Evolutionary conservation across 2,329 filamentous ascomycete species (phyloP), one percentile per base, ranked within the genome.

Genomic region (Botryotinia calthae): DNA sequence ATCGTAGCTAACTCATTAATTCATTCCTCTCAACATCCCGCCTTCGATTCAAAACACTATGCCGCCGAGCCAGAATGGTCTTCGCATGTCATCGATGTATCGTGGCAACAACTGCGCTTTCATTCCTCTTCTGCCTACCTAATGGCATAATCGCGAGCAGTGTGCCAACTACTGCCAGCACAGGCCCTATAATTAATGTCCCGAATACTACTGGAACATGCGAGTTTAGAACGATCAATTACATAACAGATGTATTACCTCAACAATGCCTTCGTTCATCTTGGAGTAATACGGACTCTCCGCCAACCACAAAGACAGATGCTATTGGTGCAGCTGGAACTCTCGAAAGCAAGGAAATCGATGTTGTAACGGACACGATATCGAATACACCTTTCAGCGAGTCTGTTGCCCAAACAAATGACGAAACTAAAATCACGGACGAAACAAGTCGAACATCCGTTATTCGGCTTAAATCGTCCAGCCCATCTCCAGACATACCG

Each of bases 141-240:
- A 69, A 63, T n/a, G 34, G 72, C 61, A 66, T 74, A 56, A 77
- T 72, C 51, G 73, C 76, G 40, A 78, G 77, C 74, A 78, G 77
- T 22, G 71, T 58, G 20, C 42, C 77, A 14, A 73, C 73, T 12
- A 71, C 63, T 44, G 46, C 75, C 2, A 70, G 58, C 25, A 59
- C 66, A 54, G 59, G 71, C 31, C 56, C 76, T 14, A 16, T 31
- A 31, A 31, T 67, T 8, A 64, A 61, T 34, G 42, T 64, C 34
- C 42, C 73, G 63, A 78, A 75, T 62, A 48, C 46, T 18, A 73
- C 74, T 34, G 76, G 74, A 25, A 81, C 79, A 4, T 81, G 80
- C 76, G 79, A 81, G 72, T 77, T 77, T 68, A 75, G 79, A 70
- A 81, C 79, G 2, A 81, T 81, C n/a, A 81, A 81, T 65, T 80